Base-by-base conservation (phyloP, 2,329 filamentous ascomycete genomes). In the Blumeria hordei region DNA sequence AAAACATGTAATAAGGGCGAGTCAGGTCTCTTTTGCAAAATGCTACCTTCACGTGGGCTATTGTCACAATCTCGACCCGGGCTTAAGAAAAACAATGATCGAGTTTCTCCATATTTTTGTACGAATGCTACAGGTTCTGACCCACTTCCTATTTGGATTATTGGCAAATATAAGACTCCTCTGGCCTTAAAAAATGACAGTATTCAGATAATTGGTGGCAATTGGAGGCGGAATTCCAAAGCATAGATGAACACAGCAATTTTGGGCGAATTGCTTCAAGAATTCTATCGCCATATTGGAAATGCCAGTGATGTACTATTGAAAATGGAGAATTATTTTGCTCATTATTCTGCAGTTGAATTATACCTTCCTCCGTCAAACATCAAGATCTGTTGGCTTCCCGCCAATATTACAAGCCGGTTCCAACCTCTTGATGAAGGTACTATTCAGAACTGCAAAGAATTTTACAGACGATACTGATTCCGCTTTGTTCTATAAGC, bases 11-110 rank as follows among this genome's bases (percentile, higher is more conserved):
- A 14, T 44, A 53, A 28, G 36, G 52, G 47, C 53, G 47, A n/a
- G n/a, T n/a, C n/a, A n/a, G n/a, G n/a, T n/a, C n/a, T n/a, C n/a
- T n/a, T n/a, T n/a, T n/a, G n/a, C 47, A 55, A 11, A 18, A 55
- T 53, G 47, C 12, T 43, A 8, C 36, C 21, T 6, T 52, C 35
- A 16, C 18, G 45, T 28, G 65, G 68, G 79, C 53, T 70, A 73
- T 61, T 65, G 67, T 55, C 65, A 63, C 10, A 64, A 67, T 34
- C 47, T 43, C 18, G 8, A 18, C 35, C 11, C 33, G 21, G 47
- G 9, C 14, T 35, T 18, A 45, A 53, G 37, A 53, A 44, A 39
- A 34, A 44, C 5, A 53, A 55, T 10, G 11, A 35, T n/a, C 45
- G 47, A 16, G 18, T 53, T 1, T 43, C 54, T 34, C 47, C 53